Evolutionary conservation across 2,329 filamentous ascomycete genomes (phyloP).

Genomic region (Fusarium marasasianum): DNA sequence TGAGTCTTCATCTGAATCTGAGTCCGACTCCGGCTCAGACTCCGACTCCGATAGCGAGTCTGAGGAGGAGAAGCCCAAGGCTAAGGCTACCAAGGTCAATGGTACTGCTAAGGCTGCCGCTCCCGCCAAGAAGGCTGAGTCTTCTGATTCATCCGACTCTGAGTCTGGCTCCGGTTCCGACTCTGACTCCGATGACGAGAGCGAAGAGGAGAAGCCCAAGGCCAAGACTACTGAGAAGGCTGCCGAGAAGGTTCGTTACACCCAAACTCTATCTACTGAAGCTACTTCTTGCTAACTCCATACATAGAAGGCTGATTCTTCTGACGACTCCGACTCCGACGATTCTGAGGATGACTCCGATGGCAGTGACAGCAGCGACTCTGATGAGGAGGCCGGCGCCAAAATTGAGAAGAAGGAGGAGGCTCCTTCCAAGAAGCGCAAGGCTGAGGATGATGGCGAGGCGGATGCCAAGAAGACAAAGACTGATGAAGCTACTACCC

Average conservation of each 20-base stretch:
- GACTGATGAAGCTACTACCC: slow-evolving; percentile 67
- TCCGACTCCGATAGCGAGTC: slow-evolving; percentile 47
- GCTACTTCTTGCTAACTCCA: slow-evolving; percentile 21
- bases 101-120: slow-evolving; percentile 38
- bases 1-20: slow-evolving; percentile 46
- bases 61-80: slow-evolving; percentile 49
- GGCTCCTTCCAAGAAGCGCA: slow-evolving; percentile 57
- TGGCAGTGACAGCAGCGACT: slow-evolving; percentile 47
- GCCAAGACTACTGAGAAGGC: slow-evolving; percentile 46
- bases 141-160: slow-evolving; percentile 42
- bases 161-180: slow-evolving; percentile 54
- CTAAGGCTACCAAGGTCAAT: slow-evolving; percentile 44
- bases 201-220: slow-evolving; percentile 49
- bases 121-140: slow-evolving; percentile 38
- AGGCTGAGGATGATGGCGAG: slow-evolving; percentile 60
- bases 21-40: slow-evolving; percentile 46
- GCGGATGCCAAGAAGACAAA: slow-evolving; percentile 73
- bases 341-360: slow-evolving; percentile 49
- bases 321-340: slow-evolving; percentile 46
- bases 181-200: slow-evolving; percentile 51
- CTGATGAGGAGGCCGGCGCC: slow-evolving; percentile 47
- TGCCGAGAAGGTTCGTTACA: slow-evolving; percentile 45
- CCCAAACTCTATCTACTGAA: background rate
- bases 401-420: slow-evolving; percentile 51
- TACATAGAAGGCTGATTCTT: slow-evolving; percentile 42